Conservation (phyloP, 2,329 filamentous ascomycete genomes). For the Xylaria sp. region DNA sequence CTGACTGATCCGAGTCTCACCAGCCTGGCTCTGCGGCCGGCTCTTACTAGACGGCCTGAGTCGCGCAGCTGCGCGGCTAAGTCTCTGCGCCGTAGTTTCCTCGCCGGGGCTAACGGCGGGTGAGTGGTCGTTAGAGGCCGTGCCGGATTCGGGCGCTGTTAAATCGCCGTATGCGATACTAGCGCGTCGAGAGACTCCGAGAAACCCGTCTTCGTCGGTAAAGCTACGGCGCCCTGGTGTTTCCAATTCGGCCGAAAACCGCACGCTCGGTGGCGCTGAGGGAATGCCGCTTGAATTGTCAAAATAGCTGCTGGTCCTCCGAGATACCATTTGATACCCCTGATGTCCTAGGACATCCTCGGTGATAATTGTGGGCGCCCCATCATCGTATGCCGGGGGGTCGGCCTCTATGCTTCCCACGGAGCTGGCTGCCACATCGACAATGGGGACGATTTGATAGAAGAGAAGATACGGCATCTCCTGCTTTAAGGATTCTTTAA, state of each 20-base stretch:
- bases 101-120: slow-evolving; percentile 60
- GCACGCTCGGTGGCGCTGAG: slow-evolving; percentile 58
- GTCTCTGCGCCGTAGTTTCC: slow-evolving; percentile 62
- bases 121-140: slow-evolving; percentile 52
- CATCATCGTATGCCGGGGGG: slow-evolving; percentile 69
- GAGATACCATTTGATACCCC: slow-evolving; percentile 48
- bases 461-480: slow-evolving; percentile 96
- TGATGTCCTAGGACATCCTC: slow-evolving; percentile 45
- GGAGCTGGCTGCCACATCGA: slow-evolving; percentile 68
- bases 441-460: slow-evolving; percentile 91
- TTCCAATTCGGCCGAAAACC: slow-evolving; percentile 66
- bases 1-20: slow-evolving; percentile 66
- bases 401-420: slow-evolving; percentile 58
- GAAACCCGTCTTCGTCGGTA: slow-evolving; percentile 54
- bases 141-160: slow-evolving; percentile 51
- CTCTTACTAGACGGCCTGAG: slow-evolving; percentile 62
- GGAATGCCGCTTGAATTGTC: slow-evolving; percentile 51
- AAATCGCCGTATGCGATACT: slow-evolving; percentile 62
- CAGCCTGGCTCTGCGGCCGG: slow-evolving; percentile 66
- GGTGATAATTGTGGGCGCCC: slow-evolving; percentile 55
- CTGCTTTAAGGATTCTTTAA: slow-evolving; percentile 77
- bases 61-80: slow-evolving; percentile 67
- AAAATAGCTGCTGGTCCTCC: slow-evolving; percentile 57
- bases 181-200: slow-evolving; percentile 55
- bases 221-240: slow-evolving; percentile 59